These are phyloP conservation scores for Neoascochyta sp. DNA, from an alignment of 2,329 filamentous ascomycete genomes.

Conservation along the genomic window DNA sequence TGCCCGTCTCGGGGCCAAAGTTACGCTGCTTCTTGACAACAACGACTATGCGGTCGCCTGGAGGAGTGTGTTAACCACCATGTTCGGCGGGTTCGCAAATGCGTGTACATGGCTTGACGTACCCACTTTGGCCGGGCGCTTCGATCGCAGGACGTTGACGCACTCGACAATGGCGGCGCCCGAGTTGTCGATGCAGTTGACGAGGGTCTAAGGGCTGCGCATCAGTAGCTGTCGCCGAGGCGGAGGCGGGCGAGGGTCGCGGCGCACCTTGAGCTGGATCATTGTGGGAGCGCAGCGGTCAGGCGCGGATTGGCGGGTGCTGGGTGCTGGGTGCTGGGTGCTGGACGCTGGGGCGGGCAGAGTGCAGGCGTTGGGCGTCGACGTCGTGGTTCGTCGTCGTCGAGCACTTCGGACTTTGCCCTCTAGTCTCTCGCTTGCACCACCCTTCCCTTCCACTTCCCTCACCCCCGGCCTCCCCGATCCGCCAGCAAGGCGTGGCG, in stretches of 20 bases:
- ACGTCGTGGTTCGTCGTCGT: too few species aligned
- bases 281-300: slow-evolving; percentile 25
- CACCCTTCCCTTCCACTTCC: too few species aligned
- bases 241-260: background rate
- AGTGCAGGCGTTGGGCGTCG: too few species aligned
- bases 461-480: background rate
- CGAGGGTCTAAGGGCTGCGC: slow-evolving; percentile 67
- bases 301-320: too few species aligned
- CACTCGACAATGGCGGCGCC: slow-evolving; percentile 97
- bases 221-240: slow-evolving; percentile 49
- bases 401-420: too few species aligned
- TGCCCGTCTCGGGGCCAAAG: slow-evolving; percentile 66
- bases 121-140: slow-evolving; percentile 86
- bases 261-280: slow-evolving; percentile 40
- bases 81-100: background rate
- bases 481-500: too few species aligned
- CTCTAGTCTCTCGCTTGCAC: too few species aligned
- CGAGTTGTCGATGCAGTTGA: slow-evolving; percentile 99
- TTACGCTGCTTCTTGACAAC: slow-evolving; percentile 95
- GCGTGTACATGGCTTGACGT: too few species aligned
- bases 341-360: too few species aligned
- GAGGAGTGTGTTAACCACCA: slow-evolving; percentile 9
- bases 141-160: slow-evolving; percentile 86
- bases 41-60: slow-evolving; percentile 93
- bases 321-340: too few species aligned